Evolutionary conservation across 2,329 filamentous ascomycete genomes (phyloP), one percentile per base, ranked within the genome.

Genomic region (Fusarium buharicum): DNA sequence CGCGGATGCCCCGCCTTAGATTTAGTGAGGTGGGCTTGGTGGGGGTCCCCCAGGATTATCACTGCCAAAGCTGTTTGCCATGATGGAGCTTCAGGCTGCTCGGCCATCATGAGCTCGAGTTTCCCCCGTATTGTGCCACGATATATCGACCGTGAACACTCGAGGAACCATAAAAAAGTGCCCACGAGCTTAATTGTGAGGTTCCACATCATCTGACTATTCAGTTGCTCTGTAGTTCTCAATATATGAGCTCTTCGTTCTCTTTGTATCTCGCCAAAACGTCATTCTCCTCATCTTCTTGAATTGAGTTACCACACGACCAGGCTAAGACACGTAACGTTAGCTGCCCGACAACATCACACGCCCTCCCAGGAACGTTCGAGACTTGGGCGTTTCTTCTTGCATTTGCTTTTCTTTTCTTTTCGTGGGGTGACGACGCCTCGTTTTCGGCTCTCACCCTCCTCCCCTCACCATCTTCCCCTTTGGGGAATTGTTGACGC

Each of bases 391-490:
- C 22, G 22, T 24, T 24, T 24, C 22, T 24, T 24, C 27, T 51
- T 36, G 34, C 44, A 33, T 47, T 55, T 36, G 31, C 31, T 31
- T 16, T 24, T 6, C 22, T 24, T 49, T 44, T 27, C 52, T 41
- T 50, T 48, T 57, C 65, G 55, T 52, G 57, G 67, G 65, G 65
- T 66, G 61, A 64, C 39, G 28, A 50, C 50, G 50, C 64, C 61
- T 58, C 61, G 36, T 55, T 44, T 50, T 48, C 37, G 27, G 27
- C 60, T 61, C 38, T 45, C 37, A 46, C 48, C 43, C 53, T 50
- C 45, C 46, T 11, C 57, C 60, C 52, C 65, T 63, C 62, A 44
- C 55, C 59, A 40, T 61, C 38, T 64, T 67, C 63, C 65, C 52
- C 48, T 58, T 67, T 53, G 45, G 59, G 22, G 66, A 56, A 52